These are phyloP conservation scores for Schizothecium vesticola DNA, from an alignment of 495 filamentous ascomycete species.

Conservation along the genomic window DNA sequence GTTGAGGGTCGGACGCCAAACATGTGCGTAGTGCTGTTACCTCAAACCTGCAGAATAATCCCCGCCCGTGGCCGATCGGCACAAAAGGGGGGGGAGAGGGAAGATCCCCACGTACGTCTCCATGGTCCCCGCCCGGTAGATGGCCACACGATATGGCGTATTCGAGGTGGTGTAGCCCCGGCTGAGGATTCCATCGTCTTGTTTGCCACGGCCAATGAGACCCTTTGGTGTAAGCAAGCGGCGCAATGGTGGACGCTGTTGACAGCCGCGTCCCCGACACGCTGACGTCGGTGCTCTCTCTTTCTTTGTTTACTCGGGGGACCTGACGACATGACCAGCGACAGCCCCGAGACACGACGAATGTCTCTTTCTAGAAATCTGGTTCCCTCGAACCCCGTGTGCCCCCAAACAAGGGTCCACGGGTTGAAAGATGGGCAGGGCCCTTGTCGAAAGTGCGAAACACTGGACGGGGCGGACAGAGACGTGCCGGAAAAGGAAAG, in stretches of 20 bases:
- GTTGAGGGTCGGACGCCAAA: background rate
- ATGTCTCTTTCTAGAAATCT: background rate
- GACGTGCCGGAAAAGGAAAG: conserved; percentile 22
- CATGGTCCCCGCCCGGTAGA: background rate
- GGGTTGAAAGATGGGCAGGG: background rate
- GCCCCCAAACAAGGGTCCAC: background rate
- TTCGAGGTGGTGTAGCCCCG: background rate
- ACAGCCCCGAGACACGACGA: background rate
- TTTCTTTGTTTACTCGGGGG: background rate
- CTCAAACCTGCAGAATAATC: conserved; percentile 16
- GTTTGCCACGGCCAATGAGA: background rate
- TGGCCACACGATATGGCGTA: conserved; percentile 8
- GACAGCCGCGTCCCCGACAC: background rate
- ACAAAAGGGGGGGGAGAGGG: conserved; percentile 17
- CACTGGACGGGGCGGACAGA: background rate
- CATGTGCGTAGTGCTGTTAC: conserved; percentile 11
- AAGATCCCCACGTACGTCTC: conserved; percentile 20
- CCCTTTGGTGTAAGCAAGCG: background rate
- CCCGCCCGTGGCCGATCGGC: conserved; percentile 32
- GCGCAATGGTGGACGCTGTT: background rate
- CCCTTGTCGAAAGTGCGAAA: background rate
- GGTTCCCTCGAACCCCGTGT: background rate
- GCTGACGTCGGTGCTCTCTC: background rate
- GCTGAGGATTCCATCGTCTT: background rate
- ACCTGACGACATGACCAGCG: background rate